phyloP scores from a whole-genome alignment of 2,329 filamentous ascomycete species.

The Lachnellula willkommii region DNA sequence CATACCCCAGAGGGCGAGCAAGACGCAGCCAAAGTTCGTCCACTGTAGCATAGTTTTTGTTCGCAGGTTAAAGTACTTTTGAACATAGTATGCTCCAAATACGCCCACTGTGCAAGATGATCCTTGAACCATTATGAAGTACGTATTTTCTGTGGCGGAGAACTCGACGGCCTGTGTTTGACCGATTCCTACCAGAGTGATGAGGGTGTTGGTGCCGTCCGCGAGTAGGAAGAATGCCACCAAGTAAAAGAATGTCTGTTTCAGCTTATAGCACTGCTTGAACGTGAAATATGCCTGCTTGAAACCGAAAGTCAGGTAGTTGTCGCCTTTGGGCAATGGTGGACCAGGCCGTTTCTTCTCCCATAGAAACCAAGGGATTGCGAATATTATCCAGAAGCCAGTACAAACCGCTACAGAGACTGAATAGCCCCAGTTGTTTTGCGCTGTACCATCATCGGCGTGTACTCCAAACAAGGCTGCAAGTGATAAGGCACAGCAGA shows the following conservation, averaged over 20 bases:
- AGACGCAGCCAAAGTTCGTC: conserved; percentile 24
- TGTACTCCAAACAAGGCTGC: conserved; percentile 25
- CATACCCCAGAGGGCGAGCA: conserved; percentile 28
- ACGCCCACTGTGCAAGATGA: conserved; percentile 17
- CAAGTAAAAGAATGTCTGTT: conserved; percentile 29
- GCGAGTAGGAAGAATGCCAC: conserved; percentile 29
- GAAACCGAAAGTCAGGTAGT: conserved; percentile 29
- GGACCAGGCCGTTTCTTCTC: conserved; percentile 31
- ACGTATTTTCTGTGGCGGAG: conserved; percentile 27
- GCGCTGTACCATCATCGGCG: conserved; percentile 20
- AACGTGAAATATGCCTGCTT: conserved; percentile 28
- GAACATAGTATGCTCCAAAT: conserved; percentile 25
- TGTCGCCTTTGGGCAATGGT: conserved; percentile 23
- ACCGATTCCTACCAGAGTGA: conserved; percentile 26
- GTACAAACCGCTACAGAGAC: conserved; percentile 28
- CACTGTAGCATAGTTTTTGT: conserved; percentile 30
- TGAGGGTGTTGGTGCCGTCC: conserved; percentile 26
- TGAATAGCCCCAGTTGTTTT: conserved; percentile 31
- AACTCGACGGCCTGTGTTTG: conserved; percentile 29
- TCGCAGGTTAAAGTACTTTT: conserved; percentile 23
- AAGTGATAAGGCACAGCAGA: conserved; percentile 26
- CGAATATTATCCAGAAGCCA: conserved; percentile 29
- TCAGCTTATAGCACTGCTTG: conserved; percentile 26
- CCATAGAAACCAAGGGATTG: conserved; percentile 30
- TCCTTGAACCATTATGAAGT: conserved; percentile 29